phyloP scores from a whole-genome alignment of 371 early-diverging fungal genomes.

The Apophysomyces variabilis region DNA sequence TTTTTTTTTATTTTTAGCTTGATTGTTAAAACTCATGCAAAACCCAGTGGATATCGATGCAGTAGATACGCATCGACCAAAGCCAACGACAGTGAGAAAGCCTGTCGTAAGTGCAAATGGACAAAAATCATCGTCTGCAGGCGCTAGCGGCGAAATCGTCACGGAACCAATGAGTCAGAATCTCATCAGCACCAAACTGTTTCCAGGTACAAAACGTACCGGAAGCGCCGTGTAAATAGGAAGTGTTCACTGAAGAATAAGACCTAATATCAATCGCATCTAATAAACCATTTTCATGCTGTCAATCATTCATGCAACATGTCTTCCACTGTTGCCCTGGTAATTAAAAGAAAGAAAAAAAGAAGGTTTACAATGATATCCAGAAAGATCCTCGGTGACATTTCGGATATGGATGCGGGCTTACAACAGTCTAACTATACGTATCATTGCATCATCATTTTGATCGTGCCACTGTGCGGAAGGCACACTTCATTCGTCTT shows the following conservation, averaged over 20 bases:
- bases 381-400: too few relatives aligned
- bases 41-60: constrained; percentile 78
- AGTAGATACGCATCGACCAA: constrained; percentile 85
- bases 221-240: constrained; percentile 9
- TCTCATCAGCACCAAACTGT: constrained; percentile 48
- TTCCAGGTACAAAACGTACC: constrained; percentile 26
- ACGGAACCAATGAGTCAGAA: constrained; percentile 51
- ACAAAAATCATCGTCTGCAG: constrained; percentile 29
- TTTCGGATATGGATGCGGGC: too few relatives aligned
- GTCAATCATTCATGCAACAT: background rate
- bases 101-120: constrained; percentile 9
- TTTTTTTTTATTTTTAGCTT: background rate
- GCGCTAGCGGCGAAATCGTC: constrained; percentile 58
- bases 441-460: constrained; percentile 1
- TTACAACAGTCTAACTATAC: too few relatives aligned
- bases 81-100: constrained; percentile 33
- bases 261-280: background rate
- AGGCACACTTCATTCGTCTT: background rate
- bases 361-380: too few relatives aligned
- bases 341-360: too few relatives aligned
- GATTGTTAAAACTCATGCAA: constrained; percentile 2
- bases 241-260: background rate
- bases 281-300: background rate
- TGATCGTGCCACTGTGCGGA: background rate
- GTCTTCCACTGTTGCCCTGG: too few relatives aligned